Percentiles rank a stretch among this genome's conserved stretches.
Evolutionary conservation across 2,329 filamentous ascomycete species (phyloP).

Genomic region (Gyromitra esculenta): DNA sequence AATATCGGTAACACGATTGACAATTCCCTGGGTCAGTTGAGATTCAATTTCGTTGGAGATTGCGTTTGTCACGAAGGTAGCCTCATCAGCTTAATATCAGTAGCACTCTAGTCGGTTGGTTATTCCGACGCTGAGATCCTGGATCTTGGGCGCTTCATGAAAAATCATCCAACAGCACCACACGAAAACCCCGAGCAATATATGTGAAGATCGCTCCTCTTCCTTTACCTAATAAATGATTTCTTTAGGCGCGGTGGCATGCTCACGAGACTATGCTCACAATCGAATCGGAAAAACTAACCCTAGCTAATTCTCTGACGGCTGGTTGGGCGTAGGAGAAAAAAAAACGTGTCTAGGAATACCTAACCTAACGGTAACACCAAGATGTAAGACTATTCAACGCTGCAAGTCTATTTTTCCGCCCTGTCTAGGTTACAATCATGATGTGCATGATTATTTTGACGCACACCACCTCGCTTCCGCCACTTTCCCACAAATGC

Average conservation of each 20-base stretch:
- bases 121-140: slow-evolving; percentile 14
- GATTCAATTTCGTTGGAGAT: slow-evolving; percentile 15
- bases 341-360: slow-evolving; percentile 6
- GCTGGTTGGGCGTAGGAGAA: not conserved
- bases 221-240: not conserved
- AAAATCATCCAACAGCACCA: slow-evolving; percentile 25
- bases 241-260: not conserved
- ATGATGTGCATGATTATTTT: slow-evolving; percentile 1
- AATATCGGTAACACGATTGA: slow-evolving; percentile 3
- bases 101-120: slow-evolving; percentile 17
- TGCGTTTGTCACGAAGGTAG: not conserved
- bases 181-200: not conserved
- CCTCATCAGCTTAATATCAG: slow-evolving; percentile 11
- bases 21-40: slow-evolving; percentile 26
- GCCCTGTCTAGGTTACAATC: not conserved
- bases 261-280: not conserved
- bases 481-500: not conserved
- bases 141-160: slow-evolving; percentile 13
- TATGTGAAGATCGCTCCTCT: not conserved
- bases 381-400: not conserved
- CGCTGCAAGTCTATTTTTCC: not conserved
- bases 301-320: not conserved
- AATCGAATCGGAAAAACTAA: not conserved
- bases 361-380: not conserved
- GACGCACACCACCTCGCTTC: slow-evolving; percentile 10